phyloP scores from a whole-genome alignment of 2,329 filamentous ascomycete species.

The Metarhizium guizhouense region DNA sequence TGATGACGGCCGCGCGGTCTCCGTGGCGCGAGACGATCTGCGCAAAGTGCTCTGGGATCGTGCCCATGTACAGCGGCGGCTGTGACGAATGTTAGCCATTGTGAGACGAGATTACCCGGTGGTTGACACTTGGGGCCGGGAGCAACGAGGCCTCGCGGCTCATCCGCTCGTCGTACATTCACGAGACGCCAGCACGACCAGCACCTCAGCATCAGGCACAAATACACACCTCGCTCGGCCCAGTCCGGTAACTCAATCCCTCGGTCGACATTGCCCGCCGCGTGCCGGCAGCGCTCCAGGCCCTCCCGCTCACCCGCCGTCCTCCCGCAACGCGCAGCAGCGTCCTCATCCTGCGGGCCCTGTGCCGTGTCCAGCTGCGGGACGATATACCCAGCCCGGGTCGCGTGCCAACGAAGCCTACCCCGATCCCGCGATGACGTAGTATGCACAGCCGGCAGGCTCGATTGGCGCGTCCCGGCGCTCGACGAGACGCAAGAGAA shows the following conservation, averaged over 20 bases:
- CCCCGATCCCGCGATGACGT: no score
- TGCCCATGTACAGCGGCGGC: slow-evolving; percentile 58
- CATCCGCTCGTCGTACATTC: no score
- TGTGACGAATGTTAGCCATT: slow-evolving; percentile 21
- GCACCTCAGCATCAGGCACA: background rate
- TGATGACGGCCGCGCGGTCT: slow-evolving; percentile 51
- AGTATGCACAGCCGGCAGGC: no score
- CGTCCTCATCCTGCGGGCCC: background rate
- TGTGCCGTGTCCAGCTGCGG: background rate
- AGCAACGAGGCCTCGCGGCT: no score
- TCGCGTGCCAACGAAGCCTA: no score
- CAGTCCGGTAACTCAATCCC: slow-evolving; percentile 19
- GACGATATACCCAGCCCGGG: background rate
- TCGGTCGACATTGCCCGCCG: slow-evolving; percentile 4
- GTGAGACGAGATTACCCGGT: background rate
- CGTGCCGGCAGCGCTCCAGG: background rate
- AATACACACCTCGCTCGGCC: slow-evolving; percentile 18
- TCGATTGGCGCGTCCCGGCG: no score
- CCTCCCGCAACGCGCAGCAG: background rate
- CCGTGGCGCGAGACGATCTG: slow-evolving; percentile 54
- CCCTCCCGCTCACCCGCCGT: background rate
- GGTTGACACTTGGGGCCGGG: no score
- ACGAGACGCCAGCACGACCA: background rate
- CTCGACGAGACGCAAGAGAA: no score
- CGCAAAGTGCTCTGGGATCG: slow-evolving; percentile 65